phyloP scores from a whole-genome alignment of 495 filamentous ascomycete genomes.

The Xylaria bambusicola region DNA sequence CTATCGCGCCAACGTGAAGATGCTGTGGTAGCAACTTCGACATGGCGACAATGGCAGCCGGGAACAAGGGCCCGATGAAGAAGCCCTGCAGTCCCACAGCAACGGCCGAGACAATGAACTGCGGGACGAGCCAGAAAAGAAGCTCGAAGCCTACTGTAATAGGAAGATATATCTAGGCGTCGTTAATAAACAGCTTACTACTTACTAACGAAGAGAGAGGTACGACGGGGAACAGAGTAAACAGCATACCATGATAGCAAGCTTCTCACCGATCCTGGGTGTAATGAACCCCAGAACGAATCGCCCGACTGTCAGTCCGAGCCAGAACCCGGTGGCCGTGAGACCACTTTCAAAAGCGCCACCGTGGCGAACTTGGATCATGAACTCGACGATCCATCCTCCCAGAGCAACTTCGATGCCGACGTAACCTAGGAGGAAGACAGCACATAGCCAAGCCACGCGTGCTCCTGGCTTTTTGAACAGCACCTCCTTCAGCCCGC shows the following conservation, averaged over 20 bases:
- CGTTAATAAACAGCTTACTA: conserved; percentile 40
- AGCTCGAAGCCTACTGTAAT: conserved; percentile 70
- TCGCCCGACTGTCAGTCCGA: conserved; percentile 74
- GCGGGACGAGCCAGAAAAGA: conserved; percentile 81
- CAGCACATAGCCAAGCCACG: conserved; percentile 74
- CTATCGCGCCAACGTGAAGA: conserved; percentile 78
- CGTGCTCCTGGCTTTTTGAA: conserved; percentile 39
- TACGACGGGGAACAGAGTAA: neutral
- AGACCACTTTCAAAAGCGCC: conserved; percentile 72
- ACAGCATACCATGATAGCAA: conserved; percentile 46
- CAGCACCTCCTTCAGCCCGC: conserved; percentile 57
- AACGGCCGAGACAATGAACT: conserved; percentile 70
- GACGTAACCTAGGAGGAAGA: conserved; percentile 80
- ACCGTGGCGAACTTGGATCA: conserved; percentile 74
- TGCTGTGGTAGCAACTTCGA: conserved; percentile 78
- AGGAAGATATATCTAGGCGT: conserved; percentile 57
- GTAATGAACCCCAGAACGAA: conserved; percentile 71
- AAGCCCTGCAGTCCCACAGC: conserved; percentile 76
- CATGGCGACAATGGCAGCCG: conserved; percentile 74
- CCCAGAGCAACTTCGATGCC: conserved; percentile 84
- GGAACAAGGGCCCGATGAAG: conserved; percentile 79
- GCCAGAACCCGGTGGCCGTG: conserved; percentile 84
- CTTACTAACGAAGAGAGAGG: conserved; percentile 25
- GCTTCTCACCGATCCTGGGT: conserved; percentile 70
- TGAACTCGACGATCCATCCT: conserved; percentile 87